phyloP scores from a whole-genome alignment of 768 basidiomycete genomes.

The Pulveroboletus sp. region DNA sequence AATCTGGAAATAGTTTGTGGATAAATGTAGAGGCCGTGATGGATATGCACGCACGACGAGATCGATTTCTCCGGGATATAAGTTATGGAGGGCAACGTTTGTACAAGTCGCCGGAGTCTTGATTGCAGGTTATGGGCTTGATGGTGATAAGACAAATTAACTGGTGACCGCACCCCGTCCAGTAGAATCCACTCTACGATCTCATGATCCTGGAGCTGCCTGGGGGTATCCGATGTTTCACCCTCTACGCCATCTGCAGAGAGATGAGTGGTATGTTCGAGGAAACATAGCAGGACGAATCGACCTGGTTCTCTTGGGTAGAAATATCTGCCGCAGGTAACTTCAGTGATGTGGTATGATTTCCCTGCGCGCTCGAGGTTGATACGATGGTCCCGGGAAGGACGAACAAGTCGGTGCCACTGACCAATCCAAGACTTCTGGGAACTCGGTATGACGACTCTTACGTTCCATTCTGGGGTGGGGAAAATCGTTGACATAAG shows the following conservation, averaged over 20 bases:
- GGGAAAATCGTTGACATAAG: constrained; percentile 1
- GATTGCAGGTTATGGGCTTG: constrained; percentile 8
- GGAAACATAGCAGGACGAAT: neutral
- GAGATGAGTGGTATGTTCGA: neutral
- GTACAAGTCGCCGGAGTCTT: constrained; percentile 90
- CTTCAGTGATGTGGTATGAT: constrained; percentile 75
- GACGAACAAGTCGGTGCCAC: constrained; percentile 10
- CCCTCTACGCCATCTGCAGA: constrained; percentile 53
- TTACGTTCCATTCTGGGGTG: constrained; percentile 66
- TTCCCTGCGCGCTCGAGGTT: constrained; percentile 47
- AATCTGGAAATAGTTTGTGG: constrained; percentile 41
- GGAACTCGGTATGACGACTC: constrained; percentile 72
- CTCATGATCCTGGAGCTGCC: constrained; percentile 73
- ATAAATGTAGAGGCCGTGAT: neutral
- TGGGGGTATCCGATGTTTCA: constrained; percentile 55
- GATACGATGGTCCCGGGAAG: neutral
- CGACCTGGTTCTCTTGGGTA: constrained; percentile 63
- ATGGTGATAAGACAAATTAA: constrained; percentile 10
- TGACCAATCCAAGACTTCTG: constrained; percentile 89
- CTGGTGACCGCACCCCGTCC: constrained; percentile 56
- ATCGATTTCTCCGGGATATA: constrained; percentile 82
- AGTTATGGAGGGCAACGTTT: constrained; percentile 86
- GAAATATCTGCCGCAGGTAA: constrained; percentile 66
- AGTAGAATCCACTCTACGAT: constrained; percentile 88
- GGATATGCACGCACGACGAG: constrained; percentile 59